phyloP scores from a whole-genome alignment of 2,329 filamentous ascomycete genomes.

The Corinectria fuckeliana region DNA sequence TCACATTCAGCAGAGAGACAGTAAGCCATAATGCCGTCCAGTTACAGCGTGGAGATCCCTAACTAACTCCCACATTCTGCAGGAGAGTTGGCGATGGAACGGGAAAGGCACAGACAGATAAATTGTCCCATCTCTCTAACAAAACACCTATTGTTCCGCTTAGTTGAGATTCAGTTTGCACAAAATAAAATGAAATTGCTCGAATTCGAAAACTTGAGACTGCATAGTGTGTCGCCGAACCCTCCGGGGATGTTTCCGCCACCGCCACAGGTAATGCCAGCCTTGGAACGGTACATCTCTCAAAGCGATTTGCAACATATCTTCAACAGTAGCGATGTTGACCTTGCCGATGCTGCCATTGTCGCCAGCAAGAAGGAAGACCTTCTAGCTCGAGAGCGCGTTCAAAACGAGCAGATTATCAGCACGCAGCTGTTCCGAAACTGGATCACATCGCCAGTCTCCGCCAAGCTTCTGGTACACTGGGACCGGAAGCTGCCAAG shows the following conservation, averaged over 20 bases:
- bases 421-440: background rate
- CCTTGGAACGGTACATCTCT: background rate
- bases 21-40: background rate
- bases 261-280: background rate
- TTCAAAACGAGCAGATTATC: conserved; percentile 1
- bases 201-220: background rate
- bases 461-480: conserved; percentile 4
- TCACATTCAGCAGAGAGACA: background rate
- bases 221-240: background rate
- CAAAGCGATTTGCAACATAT: background rate
- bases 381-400: background rate
- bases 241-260: background rate
- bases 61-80: background rate
- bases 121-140: background rate
- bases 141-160: background rate
- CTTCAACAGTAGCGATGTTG: background rate
- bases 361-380: background rate
- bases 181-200: background rate
- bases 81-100: background rate
- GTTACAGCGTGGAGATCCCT: background rate
- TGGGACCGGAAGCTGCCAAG: background rate
- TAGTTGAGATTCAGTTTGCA: background rate
- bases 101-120: background rate
- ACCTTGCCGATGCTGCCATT: background rate
- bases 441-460: background rate